These are phyloP conservation scores for Aureobasidium sp. DNA, from an alignment of 2,329 filamentous ascomycete species.

Conservation along the genomic window DNA sequence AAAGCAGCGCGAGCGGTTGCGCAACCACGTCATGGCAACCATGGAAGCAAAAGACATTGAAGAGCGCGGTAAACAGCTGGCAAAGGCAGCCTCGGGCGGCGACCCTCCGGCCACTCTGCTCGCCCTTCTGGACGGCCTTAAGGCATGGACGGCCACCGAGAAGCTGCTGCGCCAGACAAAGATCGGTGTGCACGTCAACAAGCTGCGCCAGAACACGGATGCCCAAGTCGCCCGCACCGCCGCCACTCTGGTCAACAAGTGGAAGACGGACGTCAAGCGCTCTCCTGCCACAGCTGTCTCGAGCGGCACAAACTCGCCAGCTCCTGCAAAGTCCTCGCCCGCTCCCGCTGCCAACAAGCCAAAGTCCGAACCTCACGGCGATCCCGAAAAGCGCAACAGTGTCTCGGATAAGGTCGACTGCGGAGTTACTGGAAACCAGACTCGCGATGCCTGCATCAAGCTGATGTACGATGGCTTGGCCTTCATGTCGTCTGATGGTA, in stretches of 20 bases:
- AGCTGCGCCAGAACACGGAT: constrained; percentile 74
- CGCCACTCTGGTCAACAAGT: constrained; percentile 76
- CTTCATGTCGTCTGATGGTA: constrained; percentile 53
- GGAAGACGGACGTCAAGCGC: constrained; percentile 70
- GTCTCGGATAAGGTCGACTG: constrained; percentile 74
- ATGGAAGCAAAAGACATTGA: constrained; percentile 83
- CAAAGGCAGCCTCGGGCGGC: constrained; percentile 68
- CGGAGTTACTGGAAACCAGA: constrained; percentile 64
- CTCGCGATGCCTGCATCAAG: constrained; percentile 78
- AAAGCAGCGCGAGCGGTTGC: background rate
- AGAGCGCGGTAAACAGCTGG: constrained; percentile 67
- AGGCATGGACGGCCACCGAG: constrained; percentile 76
- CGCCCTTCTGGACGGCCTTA: constrained; percentile 69
- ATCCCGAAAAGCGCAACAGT: constrained; percentile 72
- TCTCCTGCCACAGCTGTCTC: constrained; percentile 28
- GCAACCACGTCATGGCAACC: constrained; percentile 18
- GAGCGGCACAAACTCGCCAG: constrained; percentile 38
- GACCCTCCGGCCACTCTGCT: constrained; percentile 68
- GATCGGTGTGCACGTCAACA: constrained; percentile 84
- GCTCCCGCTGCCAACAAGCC: constrained; percentile 38
- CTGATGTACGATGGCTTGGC: constrained; percentile 92
- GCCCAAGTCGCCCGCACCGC: constrained; percentile 65
- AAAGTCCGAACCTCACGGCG: constrained; percentile 48
- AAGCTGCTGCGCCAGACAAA: constrained; percentile 86
- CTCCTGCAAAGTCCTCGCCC: constrained; percentile 20